Base-by-base conservation (phyloP, 1,139 yeast species). In the Pichia sp. region DNA sequence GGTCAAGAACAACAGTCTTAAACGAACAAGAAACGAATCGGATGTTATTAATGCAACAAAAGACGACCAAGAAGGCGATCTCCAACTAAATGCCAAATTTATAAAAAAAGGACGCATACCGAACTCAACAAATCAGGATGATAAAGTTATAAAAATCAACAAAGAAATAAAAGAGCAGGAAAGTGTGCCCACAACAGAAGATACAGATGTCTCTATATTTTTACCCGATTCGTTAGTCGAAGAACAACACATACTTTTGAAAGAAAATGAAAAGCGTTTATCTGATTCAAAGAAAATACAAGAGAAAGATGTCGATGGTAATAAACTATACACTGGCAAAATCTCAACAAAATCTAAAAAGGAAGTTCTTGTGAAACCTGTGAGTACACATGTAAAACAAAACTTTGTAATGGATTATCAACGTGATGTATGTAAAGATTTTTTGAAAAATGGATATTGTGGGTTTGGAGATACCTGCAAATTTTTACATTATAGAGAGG, bases 391-490 rank as follows among this genome's bases (percentile, higher is more conserved):
- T 54, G 70, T 87, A 26, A 69, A 78, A 38, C 71, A 80, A n/a
- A 83, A 91, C 1, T 78, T 86, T 1, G 67, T 81, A n/a, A 74
- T 85, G 28, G 98, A 91, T 56, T 91, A 82, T 59, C 96, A 87
- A 56, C 94, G 95, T 0, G 97, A 91, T 57, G 82, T 93, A 3
- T 93, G 98, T 59, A 93, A 91, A 56, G 97, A 93, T 60, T 93
- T 76, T 61, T 75, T 80, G 46, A 87, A 83, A 52, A 89, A 95
- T 0, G 98, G 98, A 0, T 89, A 79, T 57, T 93, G 98, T 69
- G 97, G 97, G 6, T 93, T 82, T 59, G 99, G 99, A 8, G 98
- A 93, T 55, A 82, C 94, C n/a, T 93, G 99, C 66, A 93, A 91
- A 64, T 93, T 93, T 60, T 62, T 91, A 24, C 98, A 93, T 58